A percentile compares a stretch with the other conserved stretches of the same genome.
Conservation (phyloP, 1,284 basidiomycete species). For the Microbotryum silenes-acaulis region DNA sequence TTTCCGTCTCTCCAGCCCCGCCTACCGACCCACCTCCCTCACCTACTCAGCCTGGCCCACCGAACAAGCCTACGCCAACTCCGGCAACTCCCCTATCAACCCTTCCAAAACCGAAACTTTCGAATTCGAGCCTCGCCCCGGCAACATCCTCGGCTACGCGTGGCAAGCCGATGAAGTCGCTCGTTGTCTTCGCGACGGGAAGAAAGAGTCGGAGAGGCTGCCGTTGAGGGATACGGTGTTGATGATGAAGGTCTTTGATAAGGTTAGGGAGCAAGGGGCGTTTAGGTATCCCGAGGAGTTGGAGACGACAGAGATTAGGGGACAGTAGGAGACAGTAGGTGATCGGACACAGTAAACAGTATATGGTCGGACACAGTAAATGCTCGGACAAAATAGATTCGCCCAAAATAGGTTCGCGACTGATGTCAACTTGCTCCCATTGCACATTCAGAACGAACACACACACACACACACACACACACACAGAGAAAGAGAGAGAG, state of each 20-base stretch:
- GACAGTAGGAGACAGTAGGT: no score
- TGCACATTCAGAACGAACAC: no score
- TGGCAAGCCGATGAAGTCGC: slow-evolving; percentile 45
- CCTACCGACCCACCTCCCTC: slow-evolving; percentile 16
- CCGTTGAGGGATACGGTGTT: slow-evolving; percentile 39
- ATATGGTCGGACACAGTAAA: no score
- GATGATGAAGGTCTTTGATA: slow-evolving; percentile 41
- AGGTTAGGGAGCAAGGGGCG: slow-evolving; percentile 39
- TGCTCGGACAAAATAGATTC: no score
- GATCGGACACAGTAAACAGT: no score
- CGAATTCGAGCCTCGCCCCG: slow-evolving; percentile 16
- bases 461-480: no score
- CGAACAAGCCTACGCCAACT: slow-evolving; percentile 5
- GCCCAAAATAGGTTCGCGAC: no score
- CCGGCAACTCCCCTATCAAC: not conserved
- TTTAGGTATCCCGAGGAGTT: slow-evolving; percentile 40
- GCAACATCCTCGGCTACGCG: slow-evolving; percentile 34
- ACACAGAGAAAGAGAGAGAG: no score
- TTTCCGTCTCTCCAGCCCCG: slow-evolving; percentile 2
- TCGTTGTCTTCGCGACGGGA: slow-evolving; percentile 39
- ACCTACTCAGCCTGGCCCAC: slow-evolving; percentile 10
- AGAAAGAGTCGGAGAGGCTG: slow-evolving; percentile 38
- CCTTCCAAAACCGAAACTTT: slow-evolving; percentile 11
- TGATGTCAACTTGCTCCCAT: no score
- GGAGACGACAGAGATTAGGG: slow-evolving; percentile 35